phyloP scores from a whole-genome alignment of 2,329 filamentous ascomycete species.

The Penicillium corylophilum region DNA sequence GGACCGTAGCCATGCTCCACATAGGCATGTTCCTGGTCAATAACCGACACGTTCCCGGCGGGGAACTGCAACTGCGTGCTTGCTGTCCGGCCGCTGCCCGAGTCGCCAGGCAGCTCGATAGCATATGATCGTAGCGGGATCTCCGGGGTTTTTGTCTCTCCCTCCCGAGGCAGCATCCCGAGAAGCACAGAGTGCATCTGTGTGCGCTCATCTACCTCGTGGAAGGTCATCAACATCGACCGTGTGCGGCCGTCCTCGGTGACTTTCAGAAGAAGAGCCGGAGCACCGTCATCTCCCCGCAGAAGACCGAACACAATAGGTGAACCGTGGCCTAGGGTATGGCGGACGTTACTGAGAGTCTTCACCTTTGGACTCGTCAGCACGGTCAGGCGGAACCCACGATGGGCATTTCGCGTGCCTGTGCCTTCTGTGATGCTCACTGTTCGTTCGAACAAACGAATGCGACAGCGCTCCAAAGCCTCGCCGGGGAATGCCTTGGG shows the following conservation, averaged over 20 bases:
- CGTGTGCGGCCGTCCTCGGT: conserved; percentile 65
- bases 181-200: conserved; percentile 71
- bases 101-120: conserved; percentile 53
- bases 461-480: conserved; percentile 66
- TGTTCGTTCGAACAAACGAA: conserved; percentile 72
- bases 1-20: conserved; percentile 58
- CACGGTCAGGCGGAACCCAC: conserved; percentile 75
- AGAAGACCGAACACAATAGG: conserved; percentile 78
- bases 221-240: conserved; percentile 75
- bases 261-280: conserved; percentile 69
- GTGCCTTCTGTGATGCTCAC: conserved; percentile 68
- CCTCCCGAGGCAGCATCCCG: conserved; percentile 65
- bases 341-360: conserved; percentile 72
- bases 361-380: conserved; percentile 76
- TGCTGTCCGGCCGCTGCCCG: conserved; percentile 25
- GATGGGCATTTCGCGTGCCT: conserved; percentile 70
- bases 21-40: conserved; percentile 65
- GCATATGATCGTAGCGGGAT: conserved; percentile 64
- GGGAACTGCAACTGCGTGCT: conserved; percentile 39
- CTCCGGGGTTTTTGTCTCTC: conserved; percentile 70
- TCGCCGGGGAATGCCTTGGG: conserved; percentile 75
- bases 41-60: conserved; percentile 50
- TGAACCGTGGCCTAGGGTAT: conserved; percentile 62
- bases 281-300: conserved; percentile 67
- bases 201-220: conserved; percentile 68